phyloP scores from a whole-genome alignment of 108 stramenopile genomes.

The Nannochloropsis granulata region DNA sequence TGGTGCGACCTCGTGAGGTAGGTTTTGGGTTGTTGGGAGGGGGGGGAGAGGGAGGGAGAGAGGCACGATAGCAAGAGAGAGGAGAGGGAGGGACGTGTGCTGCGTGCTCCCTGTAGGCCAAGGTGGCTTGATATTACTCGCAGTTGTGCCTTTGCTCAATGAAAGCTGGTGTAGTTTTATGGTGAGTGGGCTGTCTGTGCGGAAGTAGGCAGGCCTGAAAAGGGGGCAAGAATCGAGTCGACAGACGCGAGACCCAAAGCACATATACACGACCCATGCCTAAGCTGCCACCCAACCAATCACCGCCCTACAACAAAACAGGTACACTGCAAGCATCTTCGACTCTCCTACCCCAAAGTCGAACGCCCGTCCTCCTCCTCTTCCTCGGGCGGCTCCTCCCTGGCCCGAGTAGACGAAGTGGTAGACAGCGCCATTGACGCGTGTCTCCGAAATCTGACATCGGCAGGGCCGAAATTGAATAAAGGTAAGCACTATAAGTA shows the following conservation, averaged over 20 bases:
- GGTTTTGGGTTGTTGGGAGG: not conserved
- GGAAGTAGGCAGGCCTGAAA: no score
- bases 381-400: not conserved
- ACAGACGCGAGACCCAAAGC: no score
- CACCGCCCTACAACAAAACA: not conserved
- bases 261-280: no score
- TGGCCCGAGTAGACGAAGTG: not conserved
- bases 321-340: not conserved
- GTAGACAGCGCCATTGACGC: not conserved
- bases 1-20: not conserved
- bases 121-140: no score
- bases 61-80: not conserved
- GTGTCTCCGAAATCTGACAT: not conserved
- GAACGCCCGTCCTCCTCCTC: not conserved
- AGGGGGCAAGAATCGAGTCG: no score
- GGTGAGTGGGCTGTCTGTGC: no score
- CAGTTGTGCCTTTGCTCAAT: no score
- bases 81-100: no score
- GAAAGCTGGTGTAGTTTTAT: no score
- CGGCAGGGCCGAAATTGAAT: not conserved
- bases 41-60: not conserved
- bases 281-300: no score
- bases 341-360: not conserved
- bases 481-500: not conserved
- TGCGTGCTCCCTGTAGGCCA: no score